Evolutionary conservation across 345 rosid species (phyloP), one percentile per base, ranked within the genome.

Genomic region (Populus davidiana): DNA sequence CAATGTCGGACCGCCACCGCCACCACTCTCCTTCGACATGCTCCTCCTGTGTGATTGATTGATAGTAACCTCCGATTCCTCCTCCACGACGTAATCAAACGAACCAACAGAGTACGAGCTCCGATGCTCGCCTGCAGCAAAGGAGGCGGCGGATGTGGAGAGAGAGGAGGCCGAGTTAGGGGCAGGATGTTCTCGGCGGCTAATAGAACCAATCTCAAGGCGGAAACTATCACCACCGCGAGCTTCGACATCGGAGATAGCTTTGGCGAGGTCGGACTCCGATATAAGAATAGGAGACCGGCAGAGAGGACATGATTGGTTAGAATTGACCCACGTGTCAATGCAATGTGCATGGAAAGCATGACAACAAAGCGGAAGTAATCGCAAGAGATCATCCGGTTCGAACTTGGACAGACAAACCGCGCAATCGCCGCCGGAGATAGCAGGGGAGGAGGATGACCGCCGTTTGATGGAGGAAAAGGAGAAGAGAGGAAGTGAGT

Each of bases 251-350:
- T 36, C 9, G 36, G 90, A 82, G 7, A 90, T 71, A 8, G 92
- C 52, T 80, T 88, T 92, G 50, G 84, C 77, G 49, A 91, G 56
- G 78, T 92, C 93, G 4, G 96, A 81, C 0, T 92, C 94, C 11
- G 97, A 83, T n/a, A 88, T 89, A 67, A 82, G 84, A 71, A 92
- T 82, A 8, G 93, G 79, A 41, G 96, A 93, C 7, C 98, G 98
- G 62, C 98, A 96, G 35, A 96, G 91, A 21, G 99, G 99, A 83
- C 99, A 96, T 0, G 97, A 90, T 18, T 87, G 94, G 73, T 91
- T 91, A 2, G 93, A 82, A 3, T 59, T 71, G 3, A 93, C 89
- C 98, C 99, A 96, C 1, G 89, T 86, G 80, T 92, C 98, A 61
- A 96, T 86, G 81, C 99, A 96, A 2, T 81, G 75, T 0, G 89